Percentiles rank a stretch among this genome's conserved stretches.
Conservation (phyloP, 2,329 filamentous ascomycete genomes). For the Neofusicoccum cordaticola region DNA sequence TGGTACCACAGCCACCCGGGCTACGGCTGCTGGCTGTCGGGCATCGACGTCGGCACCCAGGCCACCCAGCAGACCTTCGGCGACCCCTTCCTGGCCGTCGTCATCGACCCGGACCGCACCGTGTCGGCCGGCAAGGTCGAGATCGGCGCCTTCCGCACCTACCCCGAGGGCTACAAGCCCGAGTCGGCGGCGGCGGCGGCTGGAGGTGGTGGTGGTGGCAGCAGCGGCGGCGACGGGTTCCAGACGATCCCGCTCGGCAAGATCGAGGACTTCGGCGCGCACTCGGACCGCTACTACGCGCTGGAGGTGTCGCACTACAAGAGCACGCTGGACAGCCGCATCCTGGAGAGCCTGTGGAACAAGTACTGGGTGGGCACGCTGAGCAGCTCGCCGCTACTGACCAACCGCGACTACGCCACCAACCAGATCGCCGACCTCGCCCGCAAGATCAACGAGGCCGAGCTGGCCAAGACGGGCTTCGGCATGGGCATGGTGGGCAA, state of each 20-base stretch:
- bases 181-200: conserved; percentile 20
- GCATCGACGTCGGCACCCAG: conserved; percentile 92
- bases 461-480: conserved; percentile 37
- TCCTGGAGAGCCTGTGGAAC: conserved; percentile 91
- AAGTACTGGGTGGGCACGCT: conserved; percentile 99
- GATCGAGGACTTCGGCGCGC: conserved; percentile 92
- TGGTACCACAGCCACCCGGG: conserved; percentile 99
- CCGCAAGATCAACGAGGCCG: conserved; percentile 72
- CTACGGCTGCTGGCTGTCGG: conserved; percentile 96
- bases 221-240: conserved; percentile 54
- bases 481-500: conserved; percentile 19
- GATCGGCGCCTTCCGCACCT: conserved; percentile 94
- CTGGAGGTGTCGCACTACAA: conserved; percentile 94
- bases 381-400: conserved; percentile 83
- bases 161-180: conserved; percentile 63
- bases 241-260: conserved; percentile 87
- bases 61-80: conserved; percentile 78
- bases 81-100: conserved; percentile 91
- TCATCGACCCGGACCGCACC: conserved; percentile 94
- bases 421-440: conserved; percentile 89
- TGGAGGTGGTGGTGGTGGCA: not conserved
- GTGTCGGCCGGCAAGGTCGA: conserved; percentile 94
- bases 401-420: conserved; percentile 88
- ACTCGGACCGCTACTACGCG: conserved; percentile 85
- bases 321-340: conserved; percentile 79